A percentile compares a stretch with the other conserved stretches of the same genome.
These are phyloP conservation scores for Calycina herbarum DNA, from an alignment of 2,329 filamentous ascomycete species.

Conservation along the genomic window DNA sequence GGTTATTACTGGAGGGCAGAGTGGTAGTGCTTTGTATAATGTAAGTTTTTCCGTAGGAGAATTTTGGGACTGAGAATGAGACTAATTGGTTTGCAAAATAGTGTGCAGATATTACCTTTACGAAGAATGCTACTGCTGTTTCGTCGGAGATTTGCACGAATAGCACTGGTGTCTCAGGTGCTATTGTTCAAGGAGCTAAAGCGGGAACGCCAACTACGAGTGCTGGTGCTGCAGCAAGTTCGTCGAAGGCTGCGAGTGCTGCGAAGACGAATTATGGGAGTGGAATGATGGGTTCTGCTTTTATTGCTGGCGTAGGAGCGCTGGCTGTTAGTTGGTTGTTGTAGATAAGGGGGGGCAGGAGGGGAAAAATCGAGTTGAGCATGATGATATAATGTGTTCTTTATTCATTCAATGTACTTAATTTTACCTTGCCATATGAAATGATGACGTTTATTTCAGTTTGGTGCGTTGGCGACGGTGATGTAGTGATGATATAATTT, in stretches of 20 bases:
- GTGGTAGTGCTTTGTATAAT: constrained; percentile 65
- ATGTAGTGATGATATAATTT: too few relatives aligned
- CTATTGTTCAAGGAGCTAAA: not conserved
- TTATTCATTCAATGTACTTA: too few relatives aligned
- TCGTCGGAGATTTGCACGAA: constrained; percentile 56
- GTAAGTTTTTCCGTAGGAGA: constrained; percentile 40
- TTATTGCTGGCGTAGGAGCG: constrained; percentile 9
- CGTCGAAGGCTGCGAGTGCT: constrained; percentile 11
- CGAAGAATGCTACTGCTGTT: constrained; percentile 48
- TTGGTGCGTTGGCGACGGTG: too few relatives aligned
- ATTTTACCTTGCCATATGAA: too few relatives aligned
- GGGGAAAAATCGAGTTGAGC: not conserved
- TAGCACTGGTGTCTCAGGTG: constrained; percentile 47
- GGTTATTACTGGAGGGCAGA: constrained; percentile 63
- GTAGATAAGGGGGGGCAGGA: not conserved
- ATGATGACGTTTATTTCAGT: too few relatives aligned
- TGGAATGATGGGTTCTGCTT: not conserved
- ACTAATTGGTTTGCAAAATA: constrained; percentile 36
- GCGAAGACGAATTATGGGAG: not conserved
- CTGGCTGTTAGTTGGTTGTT: constrained; percentile 14
- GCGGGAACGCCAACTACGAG: not conserved
- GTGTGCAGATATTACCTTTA: constrained; percentile 75
- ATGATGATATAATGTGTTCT: too few relatives aligned
- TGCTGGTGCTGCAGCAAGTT: constrained; percentile 4
- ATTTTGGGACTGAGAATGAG: not conserved